These are phyloP conservation scores for Yamadazyma akitaensis DNA, from an alignment of 805 yeast species.

Conservation along the genomic window DNA sequence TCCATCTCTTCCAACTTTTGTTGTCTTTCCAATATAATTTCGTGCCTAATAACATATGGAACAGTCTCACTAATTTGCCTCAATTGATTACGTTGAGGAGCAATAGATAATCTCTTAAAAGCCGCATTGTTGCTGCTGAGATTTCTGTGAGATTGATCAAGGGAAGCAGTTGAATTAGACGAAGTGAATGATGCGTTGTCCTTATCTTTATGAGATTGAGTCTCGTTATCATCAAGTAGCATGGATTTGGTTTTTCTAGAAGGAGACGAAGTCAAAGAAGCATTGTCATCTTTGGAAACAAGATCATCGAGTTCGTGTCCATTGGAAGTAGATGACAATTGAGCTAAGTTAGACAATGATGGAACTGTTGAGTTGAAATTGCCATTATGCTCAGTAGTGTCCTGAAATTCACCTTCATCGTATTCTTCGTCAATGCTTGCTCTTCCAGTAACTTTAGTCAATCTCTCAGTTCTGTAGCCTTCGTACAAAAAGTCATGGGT, in stretches of 20 bases:
- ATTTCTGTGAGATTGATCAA: conserved; percentile 19
- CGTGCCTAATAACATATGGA: conserved; percentile 80
- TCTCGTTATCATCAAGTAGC: conserved; percentile 27
- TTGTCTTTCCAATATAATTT: conserved; percentile 68
- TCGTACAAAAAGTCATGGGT: conserved; percentile 77
- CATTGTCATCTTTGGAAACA: conserved; percentile 14
- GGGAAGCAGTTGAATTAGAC: conserved; percentile 28
- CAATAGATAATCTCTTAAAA: conserved; percentile 43
- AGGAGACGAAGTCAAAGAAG: conserved; percentile 20
- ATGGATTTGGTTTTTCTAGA: conserved; percentile 27
- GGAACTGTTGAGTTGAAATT: conserved; percentile 31
- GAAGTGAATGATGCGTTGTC: conserved; percentile 30
- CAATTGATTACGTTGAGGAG: conserved; percentile 57
- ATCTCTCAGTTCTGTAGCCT: conserved; percentile 73
- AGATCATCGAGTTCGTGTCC: conserved; percentile 9
- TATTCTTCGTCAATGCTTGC: conserved; percentile 19
- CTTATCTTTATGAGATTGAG: conserved; percentile 20
- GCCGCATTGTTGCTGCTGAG: conserved; percentile 26
- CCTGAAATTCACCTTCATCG: conserved; percentile 27
- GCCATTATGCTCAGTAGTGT: conserved; percentile 21
- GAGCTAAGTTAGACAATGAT: conserved; percentile 63
- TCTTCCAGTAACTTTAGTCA: conserved; percentile 54
- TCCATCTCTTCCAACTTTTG: conserved; percentile 77
- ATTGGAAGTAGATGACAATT: conserved; percentile 24
- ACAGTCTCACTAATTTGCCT: conserved; percentile 80